phyloP scores from a whole-genome alignment of 2,329 filamentous ascomycete genomes.

The Alternaria brassicicola region DNA sequence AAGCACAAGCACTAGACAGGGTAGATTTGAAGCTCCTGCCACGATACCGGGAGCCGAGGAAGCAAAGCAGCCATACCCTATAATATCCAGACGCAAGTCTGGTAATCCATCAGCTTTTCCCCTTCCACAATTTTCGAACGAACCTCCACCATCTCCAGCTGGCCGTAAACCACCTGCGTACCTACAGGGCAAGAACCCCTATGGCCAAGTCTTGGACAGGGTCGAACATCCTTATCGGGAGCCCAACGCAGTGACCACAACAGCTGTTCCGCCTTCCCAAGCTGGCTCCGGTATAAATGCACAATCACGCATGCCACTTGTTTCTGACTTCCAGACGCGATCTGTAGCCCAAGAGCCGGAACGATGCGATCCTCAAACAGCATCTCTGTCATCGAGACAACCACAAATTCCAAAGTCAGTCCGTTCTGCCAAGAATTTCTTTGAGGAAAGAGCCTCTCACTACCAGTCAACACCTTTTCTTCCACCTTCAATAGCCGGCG shows the following conservation, averaged over 20 bases:
- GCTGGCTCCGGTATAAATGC: conserved; percentile 27
- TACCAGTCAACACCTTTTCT: conserved; percentile 13
- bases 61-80: conserved; percentile 9
- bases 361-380: conserved; percentile 8
- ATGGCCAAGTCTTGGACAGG: conserved; percentile 37
- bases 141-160: conserved; percentile 8
- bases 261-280: conserved; percentile 26
- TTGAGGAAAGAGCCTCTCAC: conserved; percentile 35
- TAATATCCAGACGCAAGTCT: conserved; percentile 13
- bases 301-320: conserved; percentile 24
- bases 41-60: conserved; percentile 3
- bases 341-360: conserved; percentile 7
- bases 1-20: conserved; percentile 16
- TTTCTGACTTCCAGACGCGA: conserved; percentile 27
- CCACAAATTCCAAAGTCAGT: conserved; percentile 31
- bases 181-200: conserved; percentile 41
- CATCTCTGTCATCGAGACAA: conserved; percentile 11
- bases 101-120: conserved; percentile 12
- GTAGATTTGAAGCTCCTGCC: conserved; percentile 14
- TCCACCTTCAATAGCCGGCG: conserved; percentile 15
- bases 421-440: conserved; percentile 35
- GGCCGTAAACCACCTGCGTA: conserved; percentile 35
- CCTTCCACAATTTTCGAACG: conserved; percentile 8
- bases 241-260: not conserved
- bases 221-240: conserved; percentile 31